Conservation (phyloP, 2,329 filamentous ascomycete species). For the Colletotrichum eremochloae region DNA sequence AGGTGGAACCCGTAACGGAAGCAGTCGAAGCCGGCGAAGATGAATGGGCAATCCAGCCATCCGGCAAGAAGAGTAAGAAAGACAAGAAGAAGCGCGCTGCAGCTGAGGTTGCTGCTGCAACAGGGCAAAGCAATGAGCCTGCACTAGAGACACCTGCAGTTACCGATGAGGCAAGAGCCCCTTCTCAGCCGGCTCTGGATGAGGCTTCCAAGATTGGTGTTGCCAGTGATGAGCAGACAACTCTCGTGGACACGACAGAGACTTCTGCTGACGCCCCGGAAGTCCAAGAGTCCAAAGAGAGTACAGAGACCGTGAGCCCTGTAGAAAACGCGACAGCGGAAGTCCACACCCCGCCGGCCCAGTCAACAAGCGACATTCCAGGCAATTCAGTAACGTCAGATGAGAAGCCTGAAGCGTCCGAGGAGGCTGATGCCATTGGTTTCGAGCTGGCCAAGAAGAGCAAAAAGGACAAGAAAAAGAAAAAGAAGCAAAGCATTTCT, state of each 20-base stretch:
- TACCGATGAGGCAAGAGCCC: neutral
- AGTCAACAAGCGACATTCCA: conserved; percentile 3
- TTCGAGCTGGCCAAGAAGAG: conserved; percentile 33
- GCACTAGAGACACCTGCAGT: neutral
- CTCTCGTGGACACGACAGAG: neutral
- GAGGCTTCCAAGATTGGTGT: neutral
- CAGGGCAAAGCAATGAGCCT: conserved; percentile 19
- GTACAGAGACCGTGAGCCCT: conserved; percentile 44
- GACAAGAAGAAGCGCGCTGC: conserved; percentile 40
- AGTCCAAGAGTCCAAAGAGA: conserved; percentile 43
- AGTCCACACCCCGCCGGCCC: neutral
- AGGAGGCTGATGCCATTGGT: conserved; percentile 12
- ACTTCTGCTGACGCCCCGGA: neutral
- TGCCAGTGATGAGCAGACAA: neutral
- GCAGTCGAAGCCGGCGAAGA: conserved; percentile 37
- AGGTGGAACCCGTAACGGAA: conserved; percentile 17
- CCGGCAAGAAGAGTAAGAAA: conserved; percentile 45
- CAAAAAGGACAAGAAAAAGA: conserved; percentile 53
- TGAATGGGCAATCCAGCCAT: conserved; percentile 38
- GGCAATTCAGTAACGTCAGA: neutral
- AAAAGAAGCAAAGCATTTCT: conserved; percentile 45
- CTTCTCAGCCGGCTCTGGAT: neutral
- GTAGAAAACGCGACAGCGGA: conserved; percentile 20
- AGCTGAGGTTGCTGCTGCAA: neutral
- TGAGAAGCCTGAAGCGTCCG: conserved; percentile 6